These are phyloP conservation scores for Candida railenensis DNA, from an alignment of 805 yeast species.

Conservation along the genomic window DNA sequence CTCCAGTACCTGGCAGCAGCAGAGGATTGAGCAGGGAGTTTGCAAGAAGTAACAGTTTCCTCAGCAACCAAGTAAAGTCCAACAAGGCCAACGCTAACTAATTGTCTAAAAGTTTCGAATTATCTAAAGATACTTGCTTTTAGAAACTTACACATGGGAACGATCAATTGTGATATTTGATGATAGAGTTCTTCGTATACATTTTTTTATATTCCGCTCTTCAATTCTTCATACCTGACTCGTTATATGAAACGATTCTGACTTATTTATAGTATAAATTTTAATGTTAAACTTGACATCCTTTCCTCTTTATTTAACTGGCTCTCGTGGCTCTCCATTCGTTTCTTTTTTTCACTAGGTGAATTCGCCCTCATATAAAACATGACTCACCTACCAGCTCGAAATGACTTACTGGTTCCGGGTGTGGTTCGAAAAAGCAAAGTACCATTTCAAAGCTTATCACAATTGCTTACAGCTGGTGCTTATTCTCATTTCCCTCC, in stretches of 20 bases:
- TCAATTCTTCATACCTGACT: background rate
- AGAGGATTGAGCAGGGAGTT: conserved; percentile 2
- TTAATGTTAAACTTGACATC: background rate
- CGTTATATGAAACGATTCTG: background rate
- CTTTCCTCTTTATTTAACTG: no score
- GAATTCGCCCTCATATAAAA: no score
- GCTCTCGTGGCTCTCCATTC: no score
- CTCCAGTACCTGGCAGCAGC: conserved; percentile 2
- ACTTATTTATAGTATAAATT: background rate
- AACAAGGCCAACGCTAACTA: no score
- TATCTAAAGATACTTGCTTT: background rate
- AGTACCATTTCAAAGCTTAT: no score
- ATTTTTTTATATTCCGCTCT: background rate
- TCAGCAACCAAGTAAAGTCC: background rate
- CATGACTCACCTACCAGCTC: no score
- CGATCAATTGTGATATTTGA: background rate
- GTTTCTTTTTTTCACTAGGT: no score
- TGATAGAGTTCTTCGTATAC: background rate
- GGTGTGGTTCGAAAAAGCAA: no score
- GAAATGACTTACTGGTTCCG: no score
- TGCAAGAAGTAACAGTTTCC: conserved; percentile 1
- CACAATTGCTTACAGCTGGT: no score
- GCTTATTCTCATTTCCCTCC: no score
- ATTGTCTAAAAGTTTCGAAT: no score
- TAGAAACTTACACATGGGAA: background rate